Evolutionary conservation across 768 basidiomycete species (phyloP), one percentile per base, ranked within the genome.

Genomic region (Sporobolomyces roseus): DNA sequence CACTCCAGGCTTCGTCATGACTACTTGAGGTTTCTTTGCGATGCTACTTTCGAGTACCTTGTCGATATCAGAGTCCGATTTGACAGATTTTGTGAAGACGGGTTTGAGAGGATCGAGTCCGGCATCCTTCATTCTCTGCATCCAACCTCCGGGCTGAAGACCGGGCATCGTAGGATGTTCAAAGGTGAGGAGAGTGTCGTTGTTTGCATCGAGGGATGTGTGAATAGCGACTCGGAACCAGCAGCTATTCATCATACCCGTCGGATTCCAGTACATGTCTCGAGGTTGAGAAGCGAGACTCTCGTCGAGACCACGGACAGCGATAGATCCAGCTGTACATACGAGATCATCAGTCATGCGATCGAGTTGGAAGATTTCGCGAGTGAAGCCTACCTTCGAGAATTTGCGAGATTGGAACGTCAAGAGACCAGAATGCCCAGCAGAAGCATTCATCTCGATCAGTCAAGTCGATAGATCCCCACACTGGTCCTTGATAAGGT

Each of bases 101-200:
- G 84, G 85, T 19, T 79, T 78, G 12, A 79, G 73, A 19, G 83
- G 78, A 66, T 85, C 81, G 12, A 76, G 61, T 0, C 83, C 84
- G 23, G 75, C 78, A 14, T 78, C 76, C 76, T 85, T 84, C 68
- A 85, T 74, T 17, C 84, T 79, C 77, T 85, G 81, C 86, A 87
- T 86, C 86, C 86, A 87, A 4, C 85, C 85, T 8, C 83, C 82
- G 25, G 80, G 66, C 45, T 78, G 78, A 7, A 77, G 77, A 8
- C 84, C 85, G 1, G 81, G 82, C 73, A 81, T 77, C 3, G 85
- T 84, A 0, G 85, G 85, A 75, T 87, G 86, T 76, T 86, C 85
- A 73, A 86, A 86, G 6, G 71, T 76, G 14, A 86, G 75, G 3
- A 74, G 53, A 16, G 66, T 63, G 2, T 68, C 66, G 25, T 73